Base-by-base conservation (phyloP, 495 filamentous ascomycete genomes). In the Patellaria atrata region DNA sequence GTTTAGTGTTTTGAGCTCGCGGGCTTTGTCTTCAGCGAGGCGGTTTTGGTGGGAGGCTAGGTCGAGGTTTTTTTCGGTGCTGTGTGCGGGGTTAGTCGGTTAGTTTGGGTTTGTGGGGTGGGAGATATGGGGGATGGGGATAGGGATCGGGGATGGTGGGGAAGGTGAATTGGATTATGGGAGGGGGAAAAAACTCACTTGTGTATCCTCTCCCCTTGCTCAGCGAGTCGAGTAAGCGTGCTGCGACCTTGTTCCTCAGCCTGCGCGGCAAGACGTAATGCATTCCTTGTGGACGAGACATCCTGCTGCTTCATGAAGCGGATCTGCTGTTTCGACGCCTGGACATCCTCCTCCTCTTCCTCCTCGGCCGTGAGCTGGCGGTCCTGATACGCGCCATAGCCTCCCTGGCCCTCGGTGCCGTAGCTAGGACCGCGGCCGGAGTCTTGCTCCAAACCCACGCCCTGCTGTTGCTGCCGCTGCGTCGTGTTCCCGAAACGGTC, bases 1-100 rank as follows among this genome's bases (percentile, higher is more conserved):
- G 48, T 86, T 92, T 5, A 77, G 59, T 0, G 65, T 75, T 57
- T 82, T 83, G 10, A 92, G 56, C 43, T 91, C 82, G 27, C 63
- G 65, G 2, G 80, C 71, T 47, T 77, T 82, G 36, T 78, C 77
- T 33, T 78, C 75, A 0, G 82, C 82, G n/a, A 76, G 51, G 10
- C 67, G 64, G 37, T 75, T 80, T 43, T 83, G 73, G 23, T 67
- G 70, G 3, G 65, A 56, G 0, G 79, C 75, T 33, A 74, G 61
- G 42, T 87, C 78, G 16, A 89, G 61, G 31, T 79, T 78, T 53
- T 65, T 69, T 47, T 86, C 79, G 1, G 78, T 77, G 44, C 83
- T 77, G 54, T 89, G 73, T 27, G 91, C 68, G 3, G 71, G 66
- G 41, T 91, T 82, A 39, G 73, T 38, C 25, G n/a, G 25, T 2